phyloP scores from a whole-genome alignment of 2,329 filamentous ascomycete species.

The Cercospora canescens region DNA sequence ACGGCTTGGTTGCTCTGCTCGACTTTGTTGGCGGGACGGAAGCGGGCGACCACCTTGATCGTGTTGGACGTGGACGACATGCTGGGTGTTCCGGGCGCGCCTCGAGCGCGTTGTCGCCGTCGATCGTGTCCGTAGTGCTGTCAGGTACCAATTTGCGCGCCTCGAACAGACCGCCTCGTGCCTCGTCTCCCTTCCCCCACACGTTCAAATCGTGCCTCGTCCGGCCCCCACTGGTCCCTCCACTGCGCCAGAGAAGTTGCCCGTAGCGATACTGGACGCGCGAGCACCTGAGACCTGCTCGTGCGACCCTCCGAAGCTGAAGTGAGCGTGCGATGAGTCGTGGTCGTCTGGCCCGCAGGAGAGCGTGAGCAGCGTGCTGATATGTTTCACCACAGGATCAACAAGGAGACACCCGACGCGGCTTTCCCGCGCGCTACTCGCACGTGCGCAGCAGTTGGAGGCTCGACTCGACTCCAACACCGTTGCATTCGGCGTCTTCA shows the following conservation, averaged over 20 bases:
- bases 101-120: not conserved
- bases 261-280: conserved; percentile 2
- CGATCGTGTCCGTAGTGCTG: not conserved
- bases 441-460: not conserved
- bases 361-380: not conserved
- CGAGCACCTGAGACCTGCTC: not conserved
- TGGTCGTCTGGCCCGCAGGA: conserved; percentile 1
- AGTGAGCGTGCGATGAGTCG: not conserved
- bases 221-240: not conserved
- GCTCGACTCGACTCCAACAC: not conserved
- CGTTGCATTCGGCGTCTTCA: not conserved
- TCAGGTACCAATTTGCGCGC: conserved; percentile 1
- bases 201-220: not conserved
- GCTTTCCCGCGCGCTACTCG: not conserved
- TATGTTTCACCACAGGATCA: conserved; percentile 6
- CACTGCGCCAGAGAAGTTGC: not conserved
- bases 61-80: conserved; percentile 36
- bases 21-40: conserved; percentile 93
- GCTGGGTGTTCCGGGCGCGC: conserved; percentile 7
- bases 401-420: conserved; percentile 7
- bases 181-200: conserved; percentile 1
- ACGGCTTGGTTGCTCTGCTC: conserved; percentile 88
- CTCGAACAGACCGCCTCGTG: not conserved
- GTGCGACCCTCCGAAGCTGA: not conserved
- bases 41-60: conserved; percentile 84